Base-by-base conservation (phyloP, 1,284 basidiomycete species). In the Rhizoctonia solani region DNA sequence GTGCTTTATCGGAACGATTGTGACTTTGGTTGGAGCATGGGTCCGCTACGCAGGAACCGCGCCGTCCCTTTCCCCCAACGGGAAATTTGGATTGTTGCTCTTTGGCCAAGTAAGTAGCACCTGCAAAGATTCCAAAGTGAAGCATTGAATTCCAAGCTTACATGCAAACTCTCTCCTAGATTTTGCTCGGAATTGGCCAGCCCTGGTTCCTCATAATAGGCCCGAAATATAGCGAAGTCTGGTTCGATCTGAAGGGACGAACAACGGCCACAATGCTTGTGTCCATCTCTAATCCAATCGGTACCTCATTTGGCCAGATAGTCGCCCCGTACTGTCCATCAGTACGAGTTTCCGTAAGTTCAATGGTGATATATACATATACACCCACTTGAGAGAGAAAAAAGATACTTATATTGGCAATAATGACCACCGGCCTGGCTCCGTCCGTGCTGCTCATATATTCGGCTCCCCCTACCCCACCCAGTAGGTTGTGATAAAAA, bases 251-350 rank as follows among this genome's bases (percentile, higher is more conserved):
- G 49, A 80, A 82, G 68, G 84, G 86, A 23, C 81, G 90, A 52
- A 90, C 87, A 5, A 91, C 89, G 0, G 89, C 87, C 11, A 92
- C 90, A 1, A 92, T 90, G 88, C 73, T 88, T 30, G 79, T 90
- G 63, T 83, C 89, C 16, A 81, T 92, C 32, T 81, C 89, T 88
- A 68, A 39, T 39, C 88, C 88, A 0, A 72, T 90, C 39, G 78
- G 78, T 1, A 71, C 82, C 32, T 89, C 87, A 4, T 66, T 92
- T 0, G 89, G 85, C 0, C 88, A 90, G 73, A 73, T 92, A 1
- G 76, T 91, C 11, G 85, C 88, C 47, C 89, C 89, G 0, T 74
- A 86, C n/a, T 76, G 85, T 4, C 80, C 80, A n/a, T 75, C 78
- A 54, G 78, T 82, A 0, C 79, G 83, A 32, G 77, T 82, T 73